Evolutionary conservation across 1,284 basidiomycete genomes (phyloP).

Genomic region (Cutaneotrichosporon spelunceum): DNA sequence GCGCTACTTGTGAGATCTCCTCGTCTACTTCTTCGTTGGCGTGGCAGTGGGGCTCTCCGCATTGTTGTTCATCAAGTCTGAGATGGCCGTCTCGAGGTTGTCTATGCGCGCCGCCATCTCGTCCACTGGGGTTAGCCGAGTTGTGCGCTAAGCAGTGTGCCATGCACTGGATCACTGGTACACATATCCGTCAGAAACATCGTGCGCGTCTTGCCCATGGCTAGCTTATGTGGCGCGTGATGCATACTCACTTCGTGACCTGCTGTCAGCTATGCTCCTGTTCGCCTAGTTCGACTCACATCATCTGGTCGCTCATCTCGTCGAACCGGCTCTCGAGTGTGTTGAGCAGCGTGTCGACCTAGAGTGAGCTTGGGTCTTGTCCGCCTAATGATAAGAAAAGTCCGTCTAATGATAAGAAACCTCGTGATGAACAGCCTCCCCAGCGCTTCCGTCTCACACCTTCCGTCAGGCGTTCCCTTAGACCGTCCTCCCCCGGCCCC

Average conservation of each 20-base stretch:
- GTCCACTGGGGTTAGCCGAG: slow-evolving; percentile 36
- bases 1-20: not conserved
- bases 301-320: slow-evolving; percentile 49
- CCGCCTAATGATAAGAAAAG: too few relatives aligned
- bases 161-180: not conserved
- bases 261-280: slow-evolving; percentile 12
- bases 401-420: too few relatives aligned
- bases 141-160: not conserved
- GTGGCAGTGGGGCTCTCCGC: slow-evolving; percentile 5
- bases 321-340: slow-evolving; percentile 48
- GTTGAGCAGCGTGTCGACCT: slow-evolving; percentile 49
- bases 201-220: too few relatives aligned
- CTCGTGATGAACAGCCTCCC: too few relatives aligned
- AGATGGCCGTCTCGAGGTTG: slow-evolving; percentile 46
- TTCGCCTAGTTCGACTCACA: slow-evolving; percentile 34
- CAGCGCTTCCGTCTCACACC: not conserved
- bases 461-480: not conserved
- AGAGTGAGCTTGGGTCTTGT: not conserved
- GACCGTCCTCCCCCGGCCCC: not conserved
- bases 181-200: not conserved
- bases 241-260: slow-evolving; percentile 37
- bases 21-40: slow-evolving; percentile 9
- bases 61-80: slow-evolving; percentile 44
- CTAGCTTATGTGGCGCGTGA: too few relatives aligned
- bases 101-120: slow-evolving; percentile 51